Evolutionary conservation across 352 stramenopile species (phyloP).

Genomic region (Phytophthora citrophthora): DNA sequence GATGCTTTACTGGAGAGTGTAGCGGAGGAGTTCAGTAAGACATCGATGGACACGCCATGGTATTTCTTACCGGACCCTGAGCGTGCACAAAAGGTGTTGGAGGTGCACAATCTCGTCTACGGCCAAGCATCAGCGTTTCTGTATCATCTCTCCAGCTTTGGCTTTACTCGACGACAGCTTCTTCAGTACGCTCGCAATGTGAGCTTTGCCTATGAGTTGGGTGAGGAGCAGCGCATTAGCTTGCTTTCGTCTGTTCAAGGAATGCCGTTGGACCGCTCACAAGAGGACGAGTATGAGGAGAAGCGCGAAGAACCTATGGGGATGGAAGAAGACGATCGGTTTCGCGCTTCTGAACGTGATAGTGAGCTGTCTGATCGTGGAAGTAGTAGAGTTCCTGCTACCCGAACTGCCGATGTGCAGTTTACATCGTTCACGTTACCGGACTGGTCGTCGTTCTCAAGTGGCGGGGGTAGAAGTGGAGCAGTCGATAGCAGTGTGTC

Average conservation of each 20-base stretch:
- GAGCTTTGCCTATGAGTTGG: constrained; percentile 81
- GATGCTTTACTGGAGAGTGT: constrained; percentile 79
- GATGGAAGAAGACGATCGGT: constrained; percentile 30
- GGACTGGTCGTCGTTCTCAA: constrained; percentile 64
- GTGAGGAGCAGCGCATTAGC: constrained; percentile 79
- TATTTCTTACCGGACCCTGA: constrained; percentile 65
- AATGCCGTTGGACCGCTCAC: constrained; percentile 33
- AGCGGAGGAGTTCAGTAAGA: constrained; percentile 81
- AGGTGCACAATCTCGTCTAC: constrained; percentile 82
- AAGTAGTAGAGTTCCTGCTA: constrained; percentile 32
- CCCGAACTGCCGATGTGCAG: constrained; percentile 45
- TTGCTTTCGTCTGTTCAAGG: constrained; percentile 64
- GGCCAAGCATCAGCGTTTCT: constrained; percentile 77
- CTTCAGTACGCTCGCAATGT: constrained; percentile 78
- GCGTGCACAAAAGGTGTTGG: constrained; percentile 71
- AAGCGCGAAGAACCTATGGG: constrained; percentile 40
- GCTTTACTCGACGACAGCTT: constrained; percentile 68
- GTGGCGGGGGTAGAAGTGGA: constrained; percentile 22
- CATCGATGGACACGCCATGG: constrained; percentile 66
- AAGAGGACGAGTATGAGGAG: constrained; percentile 50
- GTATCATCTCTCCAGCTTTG: constrained; percentile 80
- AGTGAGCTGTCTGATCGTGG: constrained; percentile 28
- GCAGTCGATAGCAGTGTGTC: constrained; percentile 30
- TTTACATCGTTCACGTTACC: constrained; percentile 69
- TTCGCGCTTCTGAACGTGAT: constrained; percentile 23